These are phyloP conservation scores for Chlamydomonas incerta DNA, from an alignment of 139 green algal genomes.

Conservation along the genomic window DNA sequence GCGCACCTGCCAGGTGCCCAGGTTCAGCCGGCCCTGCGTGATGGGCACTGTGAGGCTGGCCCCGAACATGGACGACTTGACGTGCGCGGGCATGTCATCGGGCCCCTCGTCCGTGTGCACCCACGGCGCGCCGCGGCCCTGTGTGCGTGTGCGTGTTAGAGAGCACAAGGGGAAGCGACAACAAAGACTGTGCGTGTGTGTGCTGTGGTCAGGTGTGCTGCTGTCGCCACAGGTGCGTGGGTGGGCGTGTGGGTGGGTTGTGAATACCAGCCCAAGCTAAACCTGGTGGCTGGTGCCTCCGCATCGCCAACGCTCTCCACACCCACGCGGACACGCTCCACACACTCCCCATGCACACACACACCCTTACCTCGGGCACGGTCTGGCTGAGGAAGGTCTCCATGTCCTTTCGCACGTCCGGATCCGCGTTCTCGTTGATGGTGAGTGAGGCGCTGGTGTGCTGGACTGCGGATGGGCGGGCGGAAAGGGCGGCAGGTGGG, in stretches of 20 bases:
- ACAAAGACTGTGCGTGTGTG: no score
- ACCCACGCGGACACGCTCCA: no score
- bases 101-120: constrained; percentile 73
- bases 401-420: constrained; percentile 76
- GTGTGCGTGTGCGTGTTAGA: no score
- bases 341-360: no score
- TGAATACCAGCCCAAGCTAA: no score
- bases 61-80: constrained; percentile 66
- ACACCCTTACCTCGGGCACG: constrained; percentile 72
- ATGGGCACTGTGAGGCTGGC: constrained; percentile 73
- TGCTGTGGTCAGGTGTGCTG: no score
- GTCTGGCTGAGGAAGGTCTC: constrained; percentile 74
- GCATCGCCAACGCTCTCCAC: no score
- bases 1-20: constrained; percentile 79
- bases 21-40: constrained; percentile 62
- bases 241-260: no score
- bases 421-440: constrained; percentile 82
- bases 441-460: constrained; percentile 77
- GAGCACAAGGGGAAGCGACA: no score
- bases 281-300: no score
- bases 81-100: constrained; percentile 72
- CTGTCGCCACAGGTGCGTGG: no score
- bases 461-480: constrained; percentile 54
- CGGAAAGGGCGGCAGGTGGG: background rate
- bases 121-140: constrained; percentile 67